Percentiles rank a stretch among this genome's conserved stretches.
Conservation (phyloP, 768 basidiomycete species). For the Floccularia luteovirens region DNA sequence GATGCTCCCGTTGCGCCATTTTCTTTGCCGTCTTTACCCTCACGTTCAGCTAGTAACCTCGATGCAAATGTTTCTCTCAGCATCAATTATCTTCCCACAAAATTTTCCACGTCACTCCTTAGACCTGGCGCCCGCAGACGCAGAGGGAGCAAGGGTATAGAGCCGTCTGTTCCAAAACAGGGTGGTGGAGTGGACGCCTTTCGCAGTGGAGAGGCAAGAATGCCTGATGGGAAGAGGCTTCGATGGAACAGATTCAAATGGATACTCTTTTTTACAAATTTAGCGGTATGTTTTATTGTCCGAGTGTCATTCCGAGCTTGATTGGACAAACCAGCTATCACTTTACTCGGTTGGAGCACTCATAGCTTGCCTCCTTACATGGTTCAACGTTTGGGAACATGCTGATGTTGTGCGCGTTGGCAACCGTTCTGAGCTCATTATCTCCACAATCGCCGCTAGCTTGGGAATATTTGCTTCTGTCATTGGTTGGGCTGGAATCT, state of each 20-base stretch:
- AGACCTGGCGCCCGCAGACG: conserved; percentile 24
- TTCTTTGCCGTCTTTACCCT: conserved; percentile 8
- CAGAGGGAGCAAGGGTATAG: conserved; percentile 19
- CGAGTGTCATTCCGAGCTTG: background rate
- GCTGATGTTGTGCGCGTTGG: conserved; percentile 65
- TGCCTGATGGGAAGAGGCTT: conserved; percentile 35
- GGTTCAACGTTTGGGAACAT: conserved; percentile 68
- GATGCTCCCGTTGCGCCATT: conserved; percentile 35
- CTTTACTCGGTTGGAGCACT: conserved; percentile 53
- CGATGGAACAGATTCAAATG: conserved; percentile 87
- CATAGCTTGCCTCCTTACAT: conserved; percentile 61
- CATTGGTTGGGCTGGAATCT: conserved; percentile 75
- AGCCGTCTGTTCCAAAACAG: conserved; percentile 39
- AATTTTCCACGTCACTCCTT: conserved; percentile 50
- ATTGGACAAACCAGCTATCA: conserved; percentile 28
- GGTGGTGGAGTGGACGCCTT: conserved; percentile 73
- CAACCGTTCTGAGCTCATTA: conserved; percentile 57
- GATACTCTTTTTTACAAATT: conserved; percentile 63
- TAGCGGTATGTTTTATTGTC: conserved; percentile 22
- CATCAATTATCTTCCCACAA: conserved; percentile 70
- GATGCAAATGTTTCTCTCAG: conserved; percentile 50
- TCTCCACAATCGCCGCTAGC: conserved; percentile 60
- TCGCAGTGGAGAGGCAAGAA: conserved; percentile 40
- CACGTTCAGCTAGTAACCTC: background rate
- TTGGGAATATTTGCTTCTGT: conserved; percentile 58